Conservation (phyloP, 345 rosid species). For the Carallia brachiata region DNA sequence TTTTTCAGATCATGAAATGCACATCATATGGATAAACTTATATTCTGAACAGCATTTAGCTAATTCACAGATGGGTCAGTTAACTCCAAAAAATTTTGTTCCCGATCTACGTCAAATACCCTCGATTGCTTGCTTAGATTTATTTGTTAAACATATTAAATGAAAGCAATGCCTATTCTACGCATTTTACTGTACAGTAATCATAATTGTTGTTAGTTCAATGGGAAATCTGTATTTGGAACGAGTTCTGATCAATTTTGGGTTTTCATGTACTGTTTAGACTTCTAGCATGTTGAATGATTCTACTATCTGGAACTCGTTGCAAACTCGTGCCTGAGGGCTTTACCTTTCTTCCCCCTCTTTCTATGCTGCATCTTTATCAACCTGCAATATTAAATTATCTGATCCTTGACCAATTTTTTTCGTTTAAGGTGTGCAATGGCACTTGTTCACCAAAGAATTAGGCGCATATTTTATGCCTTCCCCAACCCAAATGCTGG, state of each 20-base stretch:
- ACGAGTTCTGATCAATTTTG: too few species aligned
- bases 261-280: too few species aligned
- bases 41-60: not conserved
- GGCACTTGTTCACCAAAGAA: slow-evolving; percentile 87
- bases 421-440: slow-evolving; percentile 67
- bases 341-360: too few species aligned
- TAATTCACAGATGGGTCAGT: not conserved
- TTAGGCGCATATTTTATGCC: slow-evolving; percentile 73
- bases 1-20: not conserved
- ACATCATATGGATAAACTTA: not conserved
- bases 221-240: too few species aligned
- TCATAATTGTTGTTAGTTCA: too few species aligned
- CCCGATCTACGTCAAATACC: too few species aligned
- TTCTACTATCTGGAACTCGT: too few species aligned
- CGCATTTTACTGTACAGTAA: too few species aligned
- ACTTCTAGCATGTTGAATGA: too few species aligned
- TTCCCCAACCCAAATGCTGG: slow-evolving; percentile 66
- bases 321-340: too few species aligned
- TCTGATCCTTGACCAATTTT: slow-evolving; percentile 12
- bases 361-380: too few species aligned
- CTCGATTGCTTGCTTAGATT: not conserved
- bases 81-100: not conserved
- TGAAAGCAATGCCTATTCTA: too few species aligned
- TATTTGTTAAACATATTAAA: not conserved
- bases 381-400: not conserved